These are phyloP conservation scores for Apiospora pterosperma DNA, from an alignment of 2,329 filamentous ascomycete species.

Conservation along the genomic window DNA sequence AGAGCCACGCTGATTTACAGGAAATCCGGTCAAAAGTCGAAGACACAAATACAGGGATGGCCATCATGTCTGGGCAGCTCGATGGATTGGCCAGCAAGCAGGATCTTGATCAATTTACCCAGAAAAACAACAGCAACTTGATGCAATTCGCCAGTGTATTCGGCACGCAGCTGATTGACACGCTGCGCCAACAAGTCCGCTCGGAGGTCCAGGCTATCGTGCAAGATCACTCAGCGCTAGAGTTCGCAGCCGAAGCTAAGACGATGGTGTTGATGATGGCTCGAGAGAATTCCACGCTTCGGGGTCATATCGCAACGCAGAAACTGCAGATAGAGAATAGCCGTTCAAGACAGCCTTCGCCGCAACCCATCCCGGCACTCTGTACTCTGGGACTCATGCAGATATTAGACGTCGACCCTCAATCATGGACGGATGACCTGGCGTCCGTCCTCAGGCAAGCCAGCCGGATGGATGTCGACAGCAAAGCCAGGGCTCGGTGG, in stretches of 20 bases:
- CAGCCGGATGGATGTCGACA: not conserved
- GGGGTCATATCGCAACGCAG: not conserved
- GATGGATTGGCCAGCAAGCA: not conserved
- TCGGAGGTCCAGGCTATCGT: not conserved
- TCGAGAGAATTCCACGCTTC: not conserved
- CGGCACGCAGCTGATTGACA: not conserved
- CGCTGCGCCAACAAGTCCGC: not conserved
- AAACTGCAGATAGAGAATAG: not conserved
- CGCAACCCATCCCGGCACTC: not conserved
- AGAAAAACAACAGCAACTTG: not conserved
- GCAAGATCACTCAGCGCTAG: not conserved
- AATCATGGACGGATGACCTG: not conserved
- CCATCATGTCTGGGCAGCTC: not conserved
- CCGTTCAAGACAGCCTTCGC: not conserved
- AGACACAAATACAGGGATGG: not conserved
- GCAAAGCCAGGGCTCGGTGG: slow-evolving; percentile 8
- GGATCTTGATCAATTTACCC: not conserved
- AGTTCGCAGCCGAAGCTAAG: not conserved
- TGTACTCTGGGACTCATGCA: not conserved
- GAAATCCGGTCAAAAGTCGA: not conserved
- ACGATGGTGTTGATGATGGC: not conserved
- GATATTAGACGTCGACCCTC: not conserved
- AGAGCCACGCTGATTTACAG: not conserved
- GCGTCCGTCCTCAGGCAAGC: slow-evolving; percentile 6
- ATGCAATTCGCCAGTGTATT: not conserved